Evolutionary conservation across 768 basidiomycete genomes (phyloP).

Genomic region (Pulveroboletus frians): DNA sequence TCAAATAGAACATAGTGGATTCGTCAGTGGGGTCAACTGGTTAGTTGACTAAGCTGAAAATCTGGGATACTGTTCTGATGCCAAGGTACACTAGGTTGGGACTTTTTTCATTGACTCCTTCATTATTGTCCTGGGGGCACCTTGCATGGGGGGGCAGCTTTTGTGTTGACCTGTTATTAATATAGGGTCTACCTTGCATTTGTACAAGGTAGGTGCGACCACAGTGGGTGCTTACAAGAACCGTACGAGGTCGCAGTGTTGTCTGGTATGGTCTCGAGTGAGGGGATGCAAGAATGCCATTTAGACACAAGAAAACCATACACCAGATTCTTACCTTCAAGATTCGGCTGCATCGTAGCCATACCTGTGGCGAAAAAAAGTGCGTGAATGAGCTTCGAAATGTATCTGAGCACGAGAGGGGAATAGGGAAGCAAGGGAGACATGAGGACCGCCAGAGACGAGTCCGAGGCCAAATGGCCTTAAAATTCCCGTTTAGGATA

Average conservation of each 20-base stretch:
- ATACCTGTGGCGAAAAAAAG: constrained; percentile 54
- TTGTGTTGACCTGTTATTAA: no score
- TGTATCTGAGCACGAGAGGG: constrained; percentile 29
- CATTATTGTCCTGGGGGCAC: no score
- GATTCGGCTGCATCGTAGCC: constrained; percentile 50
- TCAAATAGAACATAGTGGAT: no score
- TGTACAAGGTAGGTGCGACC: no score
- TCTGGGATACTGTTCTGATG: no score
- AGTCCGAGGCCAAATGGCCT: constrained; percentile 45
- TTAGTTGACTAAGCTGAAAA: no score
- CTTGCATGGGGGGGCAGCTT: no score
- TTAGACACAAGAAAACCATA: constrained; percentile 51
- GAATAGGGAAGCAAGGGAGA: constrained; percentile 53
- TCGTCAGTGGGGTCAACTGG: no score
- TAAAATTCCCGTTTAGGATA: constrained; percentile 41
- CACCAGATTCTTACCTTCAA: constrained; percentile 46
- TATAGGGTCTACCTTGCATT: no score
- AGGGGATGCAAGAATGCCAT: constrained; percentile 51
- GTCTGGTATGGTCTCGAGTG: constrained; percentile 40
- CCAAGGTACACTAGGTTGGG: no score
- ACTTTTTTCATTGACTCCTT: no score
- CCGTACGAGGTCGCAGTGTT: not conserved
- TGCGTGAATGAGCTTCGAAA: constrained; percentile 56
- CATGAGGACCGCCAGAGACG: constrained; percentile 46
- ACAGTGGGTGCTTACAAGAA: no score